Evolutionary conservation across 2,329 filamentous ascomycete genomes (phyloP), one percentile per base, ranked within the genome.

Genomic region (Xylaria sp.): DNA sequence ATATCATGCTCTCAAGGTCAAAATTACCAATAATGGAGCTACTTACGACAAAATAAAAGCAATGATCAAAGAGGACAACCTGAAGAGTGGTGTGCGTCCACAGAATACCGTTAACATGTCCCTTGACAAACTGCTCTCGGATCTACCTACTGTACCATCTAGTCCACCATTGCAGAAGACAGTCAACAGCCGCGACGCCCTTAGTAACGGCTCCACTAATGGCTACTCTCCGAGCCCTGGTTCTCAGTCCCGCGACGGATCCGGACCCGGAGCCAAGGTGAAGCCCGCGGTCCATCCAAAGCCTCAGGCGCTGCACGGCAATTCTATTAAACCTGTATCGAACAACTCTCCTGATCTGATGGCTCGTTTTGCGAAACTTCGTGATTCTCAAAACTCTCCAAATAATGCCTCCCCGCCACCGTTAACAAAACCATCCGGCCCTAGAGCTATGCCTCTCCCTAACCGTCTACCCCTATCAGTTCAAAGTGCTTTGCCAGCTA

Each of bases 51-150:
- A 82, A 63, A 86, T 92, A 65, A 87, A 89, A 70, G 84, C 88
- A 72, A 88, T 92, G 73, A 92, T 93, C 73, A 80, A 84, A 69
- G 84, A 88, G 72, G 90, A 92, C 75, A 92, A 93, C 75, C 77
- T 82, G 69, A 84, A 84, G 62, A 90, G 86, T 46, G 90, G 91
- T 18, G 87, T 90, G 3, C 81, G 82, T 61, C 87, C 86, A 6
- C 80, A 77, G 15, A 73, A 60, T n/a, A 58, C 69, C 23, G 51
- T 61, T 50, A 37, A 12, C 44, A 65, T 15, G n/a, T 70, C 72
- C 46, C 31, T 64, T 46, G 66, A 67, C 56, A 50, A 50, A 15
- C 15, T 56, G 15, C 54, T 63, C 28, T 23, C 57, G 52, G 66
- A 70, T 52, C 64, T 75, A 51, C 70, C 75, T 34, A 73, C 56